Evolutionary conservation across 768 basidiomycete species (phyloP).

Genomic region (Tylopilus rubrobrunneus): DNA sequence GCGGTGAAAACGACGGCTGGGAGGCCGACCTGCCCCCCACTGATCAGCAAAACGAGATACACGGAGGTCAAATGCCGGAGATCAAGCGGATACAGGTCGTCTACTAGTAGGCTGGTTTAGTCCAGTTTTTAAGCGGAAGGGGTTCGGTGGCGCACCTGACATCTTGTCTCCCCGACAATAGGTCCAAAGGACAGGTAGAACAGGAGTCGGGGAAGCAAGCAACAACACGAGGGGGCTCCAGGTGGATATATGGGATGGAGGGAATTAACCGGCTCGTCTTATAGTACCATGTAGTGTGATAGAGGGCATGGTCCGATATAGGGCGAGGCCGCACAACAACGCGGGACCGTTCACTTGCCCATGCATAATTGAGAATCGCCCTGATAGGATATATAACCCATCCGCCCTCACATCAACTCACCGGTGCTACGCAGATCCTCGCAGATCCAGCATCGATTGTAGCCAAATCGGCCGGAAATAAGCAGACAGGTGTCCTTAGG

Average conservation of each 20-base stretch:
- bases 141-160: conserved; percentile 12
- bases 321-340: conserved; percentile 4
- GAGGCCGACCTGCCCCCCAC: conserved; percentile 51
- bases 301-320: conserved; percentile 6
- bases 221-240: not conserved
- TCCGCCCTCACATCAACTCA: conserved; percentile 2
- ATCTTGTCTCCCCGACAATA: conserved; percentile 4
- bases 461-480: conserved; percentile 7
- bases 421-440: conserved; percentile 13
- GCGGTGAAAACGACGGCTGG: conserved; percentile 47
- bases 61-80: conserved; percentile 32
- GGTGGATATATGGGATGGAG: conserved; percentile 1
- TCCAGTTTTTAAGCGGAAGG: not conserved
- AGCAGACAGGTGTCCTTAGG: conserved; percentile 4
- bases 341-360: conserved; percentile 1
- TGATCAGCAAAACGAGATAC: conserved; percentile 46
- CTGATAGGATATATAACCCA: conserved; percentile 26
- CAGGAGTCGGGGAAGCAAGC: not conserved
- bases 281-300: conserved; percentile 7
- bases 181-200: not conserved
- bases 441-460: conserved; percentile 10
- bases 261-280: not conserved
- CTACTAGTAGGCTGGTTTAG: conserved; percentile 5
- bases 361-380: conserved; percentile 10
- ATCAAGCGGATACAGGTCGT: conserved; percentile 12